phyloP scores from a whole-genome alignment of 2,329 filamentous ascomycete species.

The Neonectria punicea region DNA sequence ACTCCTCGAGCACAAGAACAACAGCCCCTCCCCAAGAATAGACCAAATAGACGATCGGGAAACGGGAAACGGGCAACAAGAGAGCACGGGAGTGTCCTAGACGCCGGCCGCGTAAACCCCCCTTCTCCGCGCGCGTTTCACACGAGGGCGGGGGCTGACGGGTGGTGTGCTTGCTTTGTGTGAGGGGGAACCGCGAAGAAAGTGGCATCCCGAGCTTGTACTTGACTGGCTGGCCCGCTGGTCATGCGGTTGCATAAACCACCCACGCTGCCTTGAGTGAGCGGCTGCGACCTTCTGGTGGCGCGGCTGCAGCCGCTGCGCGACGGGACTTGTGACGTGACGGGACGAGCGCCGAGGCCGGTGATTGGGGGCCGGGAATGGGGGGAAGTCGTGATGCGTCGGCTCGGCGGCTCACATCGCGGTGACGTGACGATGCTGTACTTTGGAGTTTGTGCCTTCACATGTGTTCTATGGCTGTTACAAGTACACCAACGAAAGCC shows the following conservation, averaged over 20 bases:
- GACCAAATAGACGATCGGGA: background rate
- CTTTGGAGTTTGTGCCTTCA: conserved; percentile 9
- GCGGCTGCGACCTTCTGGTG: conserved; percentile 18
- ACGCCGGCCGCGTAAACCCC: conserved; percentile 9
- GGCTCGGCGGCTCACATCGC: background rate
- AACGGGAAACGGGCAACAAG: background rate
- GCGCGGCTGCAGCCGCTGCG: conserved; percentile 22
- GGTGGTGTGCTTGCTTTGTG: background rate
- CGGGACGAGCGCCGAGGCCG: background rate
- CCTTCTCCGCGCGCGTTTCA: background rate
- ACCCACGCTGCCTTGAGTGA: conserved; percentile 3
- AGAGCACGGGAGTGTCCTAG: background rate
- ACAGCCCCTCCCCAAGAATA: conserved; percentile 14
- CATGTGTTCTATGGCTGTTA: conserved; percentile 2
- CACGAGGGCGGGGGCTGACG: conserved; percentile 2
- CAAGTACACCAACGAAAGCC: conserved; percentile 3
- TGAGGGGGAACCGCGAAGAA: background rate
- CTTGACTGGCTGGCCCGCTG: conserved; percentile 4
- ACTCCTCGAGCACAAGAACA: background rate
- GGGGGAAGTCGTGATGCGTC: conserved; percentile 6
- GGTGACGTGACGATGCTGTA: background rate
- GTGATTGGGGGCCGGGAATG: conserved; percentile 20
- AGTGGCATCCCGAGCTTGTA: background rate
- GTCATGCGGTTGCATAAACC: conserved; percentile 12
- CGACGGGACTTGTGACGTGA: conserved; percentile 22